Percentiles rank a stretch among this genome's conserved stretches.
Evolutionary conservation across 129 eudicot genomes (phyloP).

Genomic region (Artemisia argyi): DNA sequence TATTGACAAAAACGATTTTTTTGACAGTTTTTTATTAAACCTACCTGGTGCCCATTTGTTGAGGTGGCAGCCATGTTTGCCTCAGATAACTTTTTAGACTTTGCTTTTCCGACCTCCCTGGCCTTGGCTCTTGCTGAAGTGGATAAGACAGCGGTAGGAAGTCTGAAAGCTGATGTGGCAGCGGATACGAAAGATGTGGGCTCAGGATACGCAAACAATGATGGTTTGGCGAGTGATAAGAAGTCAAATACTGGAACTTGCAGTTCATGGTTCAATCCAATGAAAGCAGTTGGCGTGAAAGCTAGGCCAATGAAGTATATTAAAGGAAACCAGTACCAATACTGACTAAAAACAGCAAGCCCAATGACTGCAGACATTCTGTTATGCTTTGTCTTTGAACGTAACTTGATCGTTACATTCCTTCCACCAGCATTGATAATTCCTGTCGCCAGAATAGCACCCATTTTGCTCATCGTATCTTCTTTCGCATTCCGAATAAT

Average conservation of each 20-base stretch:
- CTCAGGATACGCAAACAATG: slow-evolving; percentile 86
- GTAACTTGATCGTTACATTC: slow-evolving; percentile 83
- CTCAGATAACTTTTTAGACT: slow-evolving; percentile 47
- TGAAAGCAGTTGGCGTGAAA: slow-evolving; percentile 86
- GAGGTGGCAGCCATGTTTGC: slow-evolving; percentile 28
- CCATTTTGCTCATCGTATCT: slow-evolving; percentile 98
- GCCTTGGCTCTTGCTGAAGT: slow-evolving; percentile 89
- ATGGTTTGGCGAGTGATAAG: slow-evolving; percentile 83
- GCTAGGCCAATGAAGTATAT: slow-evolving; percentile 82
- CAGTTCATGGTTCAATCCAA: slow-evolving; percentile 81
- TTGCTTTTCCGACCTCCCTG: slow-evolving; percentile 80
- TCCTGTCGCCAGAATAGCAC: slow-evolving; percentile 92
- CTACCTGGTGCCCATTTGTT: no score
- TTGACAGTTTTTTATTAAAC: no score
- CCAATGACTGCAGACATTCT: slow-evolving; percentile 92
- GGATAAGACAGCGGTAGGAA: slow-evolving; percentile 84
- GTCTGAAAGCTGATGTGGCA: slow-evolving; percentile 67
- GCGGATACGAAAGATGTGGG: slow-evolving; percentile 76
- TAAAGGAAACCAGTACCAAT: slow-evolving; percentile 97
- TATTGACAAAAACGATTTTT: neutral
- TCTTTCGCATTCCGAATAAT: slow-evolving; percentile 86
- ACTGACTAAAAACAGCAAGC: slow-evolving; percentile 92
- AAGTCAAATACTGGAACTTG: slow-evolving; percentile 89
- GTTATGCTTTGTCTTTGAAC: slow-evolving; percentile 87
- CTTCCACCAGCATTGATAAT: slow-evolving; percentile 97